Evolutionary conservation across 148 eudicot genomes (phyloP).

Genomic region (Vaccinium myrtillus): DNA sequence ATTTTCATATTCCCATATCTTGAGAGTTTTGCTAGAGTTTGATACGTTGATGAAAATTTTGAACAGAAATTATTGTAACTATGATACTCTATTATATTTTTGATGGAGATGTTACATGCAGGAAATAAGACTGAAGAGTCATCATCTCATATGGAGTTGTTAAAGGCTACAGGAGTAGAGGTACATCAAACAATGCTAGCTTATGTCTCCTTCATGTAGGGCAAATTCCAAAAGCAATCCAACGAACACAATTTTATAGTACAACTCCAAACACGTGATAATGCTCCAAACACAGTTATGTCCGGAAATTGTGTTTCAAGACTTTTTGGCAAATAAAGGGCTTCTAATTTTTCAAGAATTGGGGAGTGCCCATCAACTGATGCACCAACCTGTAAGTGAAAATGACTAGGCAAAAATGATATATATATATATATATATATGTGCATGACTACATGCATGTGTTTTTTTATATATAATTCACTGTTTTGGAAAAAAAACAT

Average conservation of each 20-base stretch:
- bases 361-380: neutral
- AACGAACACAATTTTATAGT: no score
- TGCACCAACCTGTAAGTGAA: neutral
- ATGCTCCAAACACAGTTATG: no score
- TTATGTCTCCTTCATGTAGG: neutral
- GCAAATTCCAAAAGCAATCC: no score
- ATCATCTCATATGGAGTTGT: constrained; percentile 19
- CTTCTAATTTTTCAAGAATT: neutral
- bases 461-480: neutral
- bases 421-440: no score
- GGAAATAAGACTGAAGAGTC: constrained; percentile 23
- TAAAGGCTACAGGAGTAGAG: constrained; percentile 6
- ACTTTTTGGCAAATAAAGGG: neutral
- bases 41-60: no score
- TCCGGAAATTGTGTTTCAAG: no score
- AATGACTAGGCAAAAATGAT: constrained; percentile 1
- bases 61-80: no score
- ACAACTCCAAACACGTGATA: no score
- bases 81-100: neutral
- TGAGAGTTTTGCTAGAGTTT: no score
- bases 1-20: no score
- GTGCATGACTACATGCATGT: neutral
- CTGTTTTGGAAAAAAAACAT: neutral
- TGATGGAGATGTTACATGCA: constrained; percentile 17
- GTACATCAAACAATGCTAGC: neutral